Percentiles rank a stretch among this genome's conserved stretches.
Evolutionary conservation across 2,329 filamentous ascomycete genomes (phyloP).

Genomic region (Didymella lethalis): DNA sequence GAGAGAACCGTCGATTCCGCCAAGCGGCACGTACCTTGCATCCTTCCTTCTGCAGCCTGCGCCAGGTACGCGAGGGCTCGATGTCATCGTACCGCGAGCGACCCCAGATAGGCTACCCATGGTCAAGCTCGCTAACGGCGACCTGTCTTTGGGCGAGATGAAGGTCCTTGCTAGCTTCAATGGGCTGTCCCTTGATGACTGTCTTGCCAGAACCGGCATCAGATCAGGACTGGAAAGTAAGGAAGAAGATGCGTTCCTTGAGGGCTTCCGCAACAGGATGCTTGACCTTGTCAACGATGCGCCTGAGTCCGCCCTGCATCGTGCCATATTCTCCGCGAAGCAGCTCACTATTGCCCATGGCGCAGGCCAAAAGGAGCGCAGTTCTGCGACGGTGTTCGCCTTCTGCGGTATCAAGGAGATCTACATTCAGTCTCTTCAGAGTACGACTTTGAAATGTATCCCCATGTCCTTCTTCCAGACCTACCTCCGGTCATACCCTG

Average conservation of each 20-base stretch:
- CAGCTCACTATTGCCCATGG: constrained; percentile 47
- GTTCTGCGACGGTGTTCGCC: constrained; percentile 51
- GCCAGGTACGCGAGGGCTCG: constrained; percentile 51
- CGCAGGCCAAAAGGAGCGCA: constrained; percentile 35
- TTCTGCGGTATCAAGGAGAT: constrained; percentile 57
- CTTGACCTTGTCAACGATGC: constrained; percentile 47
- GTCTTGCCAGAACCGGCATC: constrained; percentile 45
- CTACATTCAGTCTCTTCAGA: constrained; percentile 47
- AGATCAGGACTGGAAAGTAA: constrained; percentile 18
- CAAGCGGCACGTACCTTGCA: constrained; percentile 51
- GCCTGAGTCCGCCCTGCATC: constrained; percentile 52
- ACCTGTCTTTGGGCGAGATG: constrained; percentile 37
- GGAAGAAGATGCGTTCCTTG: constrained; percentile 38
- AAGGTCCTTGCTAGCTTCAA: constrained; percentile 36
- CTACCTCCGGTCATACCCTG: constrained; percentile 54
- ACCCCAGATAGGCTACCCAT: constrained; percentile 56
- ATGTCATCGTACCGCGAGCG: constrained; percentile 54
- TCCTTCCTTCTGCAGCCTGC: constrained; percentile 53
- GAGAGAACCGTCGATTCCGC: constrained; percentile 56
- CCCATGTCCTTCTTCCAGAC: constrained; percentile 57
- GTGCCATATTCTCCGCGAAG: constrained; percentile 55
- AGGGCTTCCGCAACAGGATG: constrained; percentile 47
- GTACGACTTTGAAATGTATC: constrained; percentile 43
- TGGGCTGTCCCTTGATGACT: constrained; percentile 40
- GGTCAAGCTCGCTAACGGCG: constrained; percentile 49